phyloP scores from a whole-genome alignment of 805 yeast genomes.

The Metschnikowia bowlesiae region DNA sequence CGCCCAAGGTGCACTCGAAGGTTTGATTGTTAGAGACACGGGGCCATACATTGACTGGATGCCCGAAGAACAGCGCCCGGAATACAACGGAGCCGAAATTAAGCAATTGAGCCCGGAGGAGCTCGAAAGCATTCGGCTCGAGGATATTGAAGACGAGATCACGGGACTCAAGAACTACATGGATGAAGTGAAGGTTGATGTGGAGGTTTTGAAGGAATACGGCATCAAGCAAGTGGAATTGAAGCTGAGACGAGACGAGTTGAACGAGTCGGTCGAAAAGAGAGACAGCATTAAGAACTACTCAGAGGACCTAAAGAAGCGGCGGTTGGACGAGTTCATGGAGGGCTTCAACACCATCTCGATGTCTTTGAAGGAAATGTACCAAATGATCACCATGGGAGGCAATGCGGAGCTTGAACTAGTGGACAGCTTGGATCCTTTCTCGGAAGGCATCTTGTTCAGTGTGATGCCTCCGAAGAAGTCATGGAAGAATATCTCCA shows the following conservation, averaged over 20 bases:
- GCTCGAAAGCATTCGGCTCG: conserved; percentile 44
- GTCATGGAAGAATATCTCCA: conserved; percentile 93
- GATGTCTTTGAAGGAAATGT: conserved; percentile 88
- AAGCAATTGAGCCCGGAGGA: conserved; percentile 49
- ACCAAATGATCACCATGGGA: conserved; percentile 98
- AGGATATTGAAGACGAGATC: conserved; percentile 47
- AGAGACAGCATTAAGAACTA: conserved; percentile 61
- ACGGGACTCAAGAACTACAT: conserved; percentile 51
- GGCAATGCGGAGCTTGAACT: conserved; percentile 97
- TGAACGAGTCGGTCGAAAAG: conserved; percentile 60
- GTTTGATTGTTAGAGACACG: conserved; percentile 52
- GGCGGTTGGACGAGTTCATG: conserved; percentile 85
- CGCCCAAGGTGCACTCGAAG: conserved; percentile 37
- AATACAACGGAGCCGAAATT: conserved; percentile 34
- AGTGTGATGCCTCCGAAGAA: conserved; percentile 99
- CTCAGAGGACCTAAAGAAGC: conserved; percentile 67
- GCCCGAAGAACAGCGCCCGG: conserved; percentile 31
- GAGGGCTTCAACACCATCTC: conserved; percentile 86
- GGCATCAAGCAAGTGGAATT: conserved; percentile 63
- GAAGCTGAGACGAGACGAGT: conserved; percentile 55
- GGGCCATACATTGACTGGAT: conserved; percentile 50
- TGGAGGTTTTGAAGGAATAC: conserved; percentile 74
- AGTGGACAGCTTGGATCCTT: conserved; percentile 96
- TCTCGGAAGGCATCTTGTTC: conserved; percentile 91
- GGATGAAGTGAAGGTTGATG: conserved; percentile 57